Evolutionary conservation across 768 basidiomycete species (phyloP).

Genomic region (Zangia roseola): DNA sequence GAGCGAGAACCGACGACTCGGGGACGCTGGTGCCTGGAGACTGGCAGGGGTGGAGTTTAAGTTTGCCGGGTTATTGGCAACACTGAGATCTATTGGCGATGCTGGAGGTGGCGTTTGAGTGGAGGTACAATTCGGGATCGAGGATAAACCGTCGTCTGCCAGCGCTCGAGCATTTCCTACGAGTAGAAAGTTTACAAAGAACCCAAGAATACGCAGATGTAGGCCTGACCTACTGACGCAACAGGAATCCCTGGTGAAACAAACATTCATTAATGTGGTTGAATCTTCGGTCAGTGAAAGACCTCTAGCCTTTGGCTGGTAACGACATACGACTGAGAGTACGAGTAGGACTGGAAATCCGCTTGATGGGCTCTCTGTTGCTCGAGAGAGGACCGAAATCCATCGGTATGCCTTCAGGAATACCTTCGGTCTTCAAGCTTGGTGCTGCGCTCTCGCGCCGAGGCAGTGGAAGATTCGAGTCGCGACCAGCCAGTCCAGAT

Average conservation of each 20-base stretch:
- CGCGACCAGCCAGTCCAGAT: constrained; percentile 69
- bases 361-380: constrained; percentile 43
- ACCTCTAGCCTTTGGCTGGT: constrained; percentile 18
- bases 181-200: constrained; percentile 17
- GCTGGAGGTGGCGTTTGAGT: constrained; percentile 30
- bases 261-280: constrained; percentile 22
- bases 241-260: constrained; percentile 65
- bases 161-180: constrained; percentile 82
- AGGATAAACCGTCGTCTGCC: constrained; percentile 64
- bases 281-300: constrained; percentile 19
- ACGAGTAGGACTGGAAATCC: constrained; percentile 69
- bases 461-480: constrained; percentile 72
- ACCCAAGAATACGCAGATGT: neutral
- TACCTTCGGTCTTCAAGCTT: constrained; percentile 47
- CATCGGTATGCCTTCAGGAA: constrained; percentile 73
- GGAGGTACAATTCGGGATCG: constrained; percentile 33
- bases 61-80: constrained; percentile 22
- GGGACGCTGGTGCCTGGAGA: constrained; percentile 44
- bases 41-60: constrained; percentile 37
- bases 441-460: constrained; percentile 45
- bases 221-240: constrained; percentile 67
- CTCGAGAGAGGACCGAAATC: constrained; percentile 44
- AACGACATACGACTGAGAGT: constrained; percentile 72
- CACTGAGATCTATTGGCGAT: constrained; percentile 36
- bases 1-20: constrained; percentile 58